Base-by-base conservation (phyloP, 108 stramenopile species). In the Thalassiosira profunda region DNA sequence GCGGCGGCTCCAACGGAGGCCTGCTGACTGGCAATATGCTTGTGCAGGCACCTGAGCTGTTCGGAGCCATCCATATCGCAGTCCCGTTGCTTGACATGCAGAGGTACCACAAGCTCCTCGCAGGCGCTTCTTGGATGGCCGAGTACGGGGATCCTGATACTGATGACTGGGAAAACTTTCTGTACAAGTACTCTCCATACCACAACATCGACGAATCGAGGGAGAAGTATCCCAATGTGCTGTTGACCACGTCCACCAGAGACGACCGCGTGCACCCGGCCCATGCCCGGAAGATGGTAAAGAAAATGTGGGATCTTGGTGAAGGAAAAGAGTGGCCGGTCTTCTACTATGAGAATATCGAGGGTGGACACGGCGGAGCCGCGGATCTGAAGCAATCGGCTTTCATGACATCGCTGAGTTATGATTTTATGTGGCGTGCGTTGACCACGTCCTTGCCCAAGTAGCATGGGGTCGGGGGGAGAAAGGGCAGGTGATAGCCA, bases 51-150 rank as follows among this genome's bases (percentile, higher is more conserved):
- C 83, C 94, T 48, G 86, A 45, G 1, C 67, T 98, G 55, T 98
- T 94, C 70, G 97, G 91, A 3, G 97, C 96, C 18, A 84, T 89
- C 23, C 83, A 90, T 36, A 94, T 92, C 58, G 81, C 82, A 25
- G 98, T 99, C 11, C 97, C 97, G 12, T 77, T 99, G 47, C 61
- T 98, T 51, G 97, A 98, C 63, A 98, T 98, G 98, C 85, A 85
- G 60, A 84, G 86, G 6, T 94, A 85, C 64, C 66, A 83, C 52
- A 79, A 70, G 5, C 80, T 96, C 11, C 68, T 95, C 34, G 91
- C 94, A 20, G 97, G 97, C 5, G 95, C 95, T 31, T 89, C 91
- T 14, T 99, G 98, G 98, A 88, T 93, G 80, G 94, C 93, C 11
- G 98, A 99, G 70, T 99, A 96, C 71, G 98, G 98, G 33, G 69